phyloP scores from a whole-genome alignment of 257 asterid species.

The Henckelia pumila region DNA sequence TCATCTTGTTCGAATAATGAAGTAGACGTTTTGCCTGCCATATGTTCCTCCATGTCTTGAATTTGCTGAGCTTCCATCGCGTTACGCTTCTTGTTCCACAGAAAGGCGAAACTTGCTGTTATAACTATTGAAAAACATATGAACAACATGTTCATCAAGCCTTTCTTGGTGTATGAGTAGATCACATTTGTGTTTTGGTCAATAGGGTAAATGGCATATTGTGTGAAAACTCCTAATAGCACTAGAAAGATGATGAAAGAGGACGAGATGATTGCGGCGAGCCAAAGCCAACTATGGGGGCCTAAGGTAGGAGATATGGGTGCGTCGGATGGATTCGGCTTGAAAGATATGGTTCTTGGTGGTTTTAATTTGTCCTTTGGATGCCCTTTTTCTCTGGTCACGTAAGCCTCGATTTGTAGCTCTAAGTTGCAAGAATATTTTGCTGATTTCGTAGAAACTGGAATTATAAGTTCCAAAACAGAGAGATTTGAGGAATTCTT shows the following conservation, averaged over 20 bases:
- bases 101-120: constrained; percentile 55
- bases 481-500: constrained; percentile 74
- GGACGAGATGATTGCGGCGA: constrained; percentile 77
- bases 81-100: constrained; percentile 85
- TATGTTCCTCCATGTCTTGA: constrained; percentile 46
- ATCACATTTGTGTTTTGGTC: constrained; percentile 59
- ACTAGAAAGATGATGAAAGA: constrained; percentile 67
- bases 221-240: constrained; percentile 59
- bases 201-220: constrained; percentile 67
- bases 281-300: constrained; percentile 86
- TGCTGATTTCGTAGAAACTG: constrained; percentile 41
- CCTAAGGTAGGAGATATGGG: constrained; percentile 71
- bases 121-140: constrained; percentile 53
- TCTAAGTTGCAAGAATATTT: constrained; percentile 45
- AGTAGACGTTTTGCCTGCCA: constrained; percentile 19
- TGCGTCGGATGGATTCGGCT: constrained; percentile 52
- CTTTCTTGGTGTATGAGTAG: constrained; percentile 62
- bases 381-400: constrained; percentile 62
- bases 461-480: constrained; percentile 71
- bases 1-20: constrained; percentile 35
- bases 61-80: constrained; percentile 52
- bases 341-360: constrained; percentile 51
- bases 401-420: constrained; percentile 72
- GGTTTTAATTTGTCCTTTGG: constrained; percentile 36
- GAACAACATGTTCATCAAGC: constrained; percentile 54